Conservation (phyloP, 345 rosid genomes). For the Microthlaspi erraticum region DNA sequence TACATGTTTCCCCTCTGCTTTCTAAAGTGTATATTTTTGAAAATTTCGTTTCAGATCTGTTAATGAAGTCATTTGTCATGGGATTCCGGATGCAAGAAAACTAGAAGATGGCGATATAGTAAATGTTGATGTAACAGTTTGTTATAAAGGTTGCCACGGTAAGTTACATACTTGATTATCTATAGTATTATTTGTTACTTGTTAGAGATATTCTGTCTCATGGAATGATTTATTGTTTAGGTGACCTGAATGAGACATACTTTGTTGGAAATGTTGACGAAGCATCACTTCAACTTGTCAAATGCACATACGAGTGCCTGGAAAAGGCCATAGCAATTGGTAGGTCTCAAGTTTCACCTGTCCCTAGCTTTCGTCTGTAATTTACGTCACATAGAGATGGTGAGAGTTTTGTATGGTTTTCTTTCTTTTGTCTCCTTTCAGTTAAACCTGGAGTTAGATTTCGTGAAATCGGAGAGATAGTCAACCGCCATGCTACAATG, state of each 20-base stretch:
- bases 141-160: constrained; percentile 95
- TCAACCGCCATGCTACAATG: constrained; percentile 91
- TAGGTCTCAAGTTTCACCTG: constrained; percentile 40
- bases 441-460: constrained; percentile 96
- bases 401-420: constrained; percentile 1
- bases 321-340: constrained; percentile 92
- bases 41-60: constrained; percentile 69
- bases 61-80: constrained; percentile 98
- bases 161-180: constrained; percentile 35
- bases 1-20: constrained; percentile 25
- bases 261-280: constrained; percentile 97
- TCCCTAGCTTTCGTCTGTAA: neutral
- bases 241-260: constrained; percentile 96
- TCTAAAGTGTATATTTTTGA: constrained; percentile 20
- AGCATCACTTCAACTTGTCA: constrained; percentile 80
- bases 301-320: constrained; percentile 88
- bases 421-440: constrained; percentile 37
- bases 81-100: constrained; percentile 98
- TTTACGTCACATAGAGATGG: neutral
- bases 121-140: constrained; percentile 87
- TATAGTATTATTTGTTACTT: neutral
- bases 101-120: constrained; percentile 96
- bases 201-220: constrained; percentile 13
- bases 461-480: constrained; percentile 91
- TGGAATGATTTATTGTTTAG: constrained; percentile 46